Conservation (phyloP, 2,329 filamentous ascomycete genomes). For the Cadophora luteo-olivacea region DNA sequence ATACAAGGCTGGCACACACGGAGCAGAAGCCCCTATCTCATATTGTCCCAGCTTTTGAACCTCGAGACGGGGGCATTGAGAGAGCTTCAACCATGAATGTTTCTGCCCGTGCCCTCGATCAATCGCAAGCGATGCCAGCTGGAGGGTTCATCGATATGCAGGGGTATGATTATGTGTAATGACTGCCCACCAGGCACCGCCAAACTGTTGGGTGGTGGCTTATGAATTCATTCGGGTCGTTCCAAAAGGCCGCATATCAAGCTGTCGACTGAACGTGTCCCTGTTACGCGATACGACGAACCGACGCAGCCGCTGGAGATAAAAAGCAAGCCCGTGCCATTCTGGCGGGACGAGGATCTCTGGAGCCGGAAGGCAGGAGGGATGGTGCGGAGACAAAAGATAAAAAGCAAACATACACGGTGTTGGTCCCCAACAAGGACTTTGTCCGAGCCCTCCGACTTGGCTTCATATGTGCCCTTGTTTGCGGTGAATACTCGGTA, state of each 20-base stretch:
- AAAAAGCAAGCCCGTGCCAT: constrained; percentile 21
- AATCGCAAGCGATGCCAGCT: background rate
- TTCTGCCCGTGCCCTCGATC: background rate
- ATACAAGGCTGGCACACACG: background rate
- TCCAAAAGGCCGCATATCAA: background rate
- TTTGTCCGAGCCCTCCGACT: background rate
- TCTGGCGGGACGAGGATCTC: constrained; percentile 13
- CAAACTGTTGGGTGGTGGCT: background rate
- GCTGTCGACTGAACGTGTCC: background rate
- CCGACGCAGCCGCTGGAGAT: constrained; percentile 19
- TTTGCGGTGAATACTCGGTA: background rate
- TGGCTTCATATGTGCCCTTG: background rate
- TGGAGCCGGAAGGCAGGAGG: constrained; percentile 2
- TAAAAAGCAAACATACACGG: constrained; percentile 6
- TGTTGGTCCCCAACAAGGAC: constrained; percentile 6
- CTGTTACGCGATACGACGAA: background rate
- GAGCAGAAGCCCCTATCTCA: constrained; percentile 3
- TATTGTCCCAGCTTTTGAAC: constrained; percentile 1
- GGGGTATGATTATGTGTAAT: constrained; percentile 8
- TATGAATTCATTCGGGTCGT: constrained; percentile 1
- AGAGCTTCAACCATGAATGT: background rate
- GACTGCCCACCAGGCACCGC: background rate
- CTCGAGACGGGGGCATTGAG: background rate
- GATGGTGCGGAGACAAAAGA: constrained; percentile 16
- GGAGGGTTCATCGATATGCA: background rate